phyloP scores from a whole-genome alignment of 768 basidiomycete species.

The Sutorius australiensis region DNA sequence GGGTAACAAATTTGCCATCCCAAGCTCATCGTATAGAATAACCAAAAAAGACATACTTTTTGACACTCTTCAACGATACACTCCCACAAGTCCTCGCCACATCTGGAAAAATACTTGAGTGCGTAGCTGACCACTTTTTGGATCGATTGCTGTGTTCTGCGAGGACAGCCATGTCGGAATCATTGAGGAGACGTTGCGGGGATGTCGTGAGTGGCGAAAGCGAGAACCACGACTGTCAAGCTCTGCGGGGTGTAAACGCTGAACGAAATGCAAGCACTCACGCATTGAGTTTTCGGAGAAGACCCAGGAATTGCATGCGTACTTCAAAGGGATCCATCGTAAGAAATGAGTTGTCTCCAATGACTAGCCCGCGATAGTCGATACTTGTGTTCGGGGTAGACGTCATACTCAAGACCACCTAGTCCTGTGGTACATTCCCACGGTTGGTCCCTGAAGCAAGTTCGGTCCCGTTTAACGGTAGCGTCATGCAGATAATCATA shows the following conservation, averaged over 20 bases:
- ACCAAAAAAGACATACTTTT: slow-evolving; percentile 48
- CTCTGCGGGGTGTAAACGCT: not conserved
- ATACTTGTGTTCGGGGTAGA: not conserved
- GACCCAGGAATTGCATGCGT: slow-evolving; percentile 66
- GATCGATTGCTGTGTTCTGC: slow-evolving; percentile 83
- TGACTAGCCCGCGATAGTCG: not conserved
- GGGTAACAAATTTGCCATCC: not conserved
- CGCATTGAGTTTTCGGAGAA: slow-evolving; percentile 64
- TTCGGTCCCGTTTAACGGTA: no score
- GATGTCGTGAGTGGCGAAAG: not conserved
- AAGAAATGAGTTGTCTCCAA: not conserved
- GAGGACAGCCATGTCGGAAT: no score
- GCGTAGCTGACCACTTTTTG: slow-evolving; percentile 85
- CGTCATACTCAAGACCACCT: no score
- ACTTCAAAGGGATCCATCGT: slow-evolving; percentile 61
- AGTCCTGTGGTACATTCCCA: not conserved
- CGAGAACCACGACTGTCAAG: not conserved
- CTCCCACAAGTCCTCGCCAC: slow-evolving; percentile 93
- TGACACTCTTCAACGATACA: slow-evolving; percentile 88
- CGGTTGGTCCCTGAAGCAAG: no score
- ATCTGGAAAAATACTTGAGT: slow-evolving; percentile 76
- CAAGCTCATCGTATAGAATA: not conserved
- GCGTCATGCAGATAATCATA: no score
- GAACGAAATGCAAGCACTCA: slow-evolving; percentile 25
- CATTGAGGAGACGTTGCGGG: not conserved